A percentile compares a stretch with the other conserved stretches of the same genome.
phyloP scores from a whole-genome alignment of 2,329 filamentous ascomycete genomes.

The Ophiostoma fasciatum region DNA sequence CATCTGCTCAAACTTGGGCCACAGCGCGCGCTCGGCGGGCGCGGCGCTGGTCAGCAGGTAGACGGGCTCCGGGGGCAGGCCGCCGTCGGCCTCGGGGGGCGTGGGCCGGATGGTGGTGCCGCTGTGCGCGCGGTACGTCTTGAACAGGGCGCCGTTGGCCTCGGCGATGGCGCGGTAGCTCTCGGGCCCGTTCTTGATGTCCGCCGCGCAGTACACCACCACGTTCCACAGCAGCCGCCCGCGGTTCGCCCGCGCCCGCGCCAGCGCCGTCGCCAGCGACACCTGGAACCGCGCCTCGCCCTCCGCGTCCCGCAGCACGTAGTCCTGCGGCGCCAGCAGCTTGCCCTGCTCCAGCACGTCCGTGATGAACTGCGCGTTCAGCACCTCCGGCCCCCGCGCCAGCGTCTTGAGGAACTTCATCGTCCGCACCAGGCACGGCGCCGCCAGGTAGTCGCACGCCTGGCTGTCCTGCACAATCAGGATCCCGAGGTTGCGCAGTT shows the following conservation, averaged over 20 bases:
- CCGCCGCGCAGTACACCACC: constrained; percentile 71
- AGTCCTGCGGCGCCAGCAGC: constrained; percentile 49
- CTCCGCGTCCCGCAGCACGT: constrained; percentile 53
- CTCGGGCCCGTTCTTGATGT: constrained; percentile 65
- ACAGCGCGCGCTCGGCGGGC: constrained; percentile 55
- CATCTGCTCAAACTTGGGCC: constrained; percentile 68
- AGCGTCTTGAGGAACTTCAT: constrained; percentile 86
- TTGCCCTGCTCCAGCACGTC: constrained; percentile 55
- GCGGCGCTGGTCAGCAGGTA: constrained; percentile 65
- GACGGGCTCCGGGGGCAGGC: constrained; percentile 51
- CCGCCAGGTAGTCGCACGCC: constrained; percentile 72
- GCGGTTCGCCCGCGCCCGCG: constrained; percentile 59
- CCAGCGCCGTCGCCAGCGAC: constrained; percentile 50
- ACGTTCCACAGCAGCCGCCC: constrained; percentile 61
- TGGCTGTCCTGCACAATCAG: constrained; percentile 61
- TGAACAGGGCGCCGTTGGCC: constrained; percentile 76
- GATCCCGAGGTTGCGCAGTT: constrained; percentile 72
- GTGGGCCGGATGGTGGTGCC: constrained; percentile 52
- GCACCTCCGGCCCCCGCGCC: constrained; percentile 62
- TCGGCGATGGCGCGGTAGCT: constrained; percentile 77
- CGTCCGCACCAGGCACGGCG: constrained; percentile 74
- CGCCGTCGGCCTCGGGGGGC: constrained; percentile 44
- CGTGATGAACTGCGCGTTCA: constrained; percentile 68
- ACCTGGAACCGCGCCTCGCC: constrained; percentile 60
- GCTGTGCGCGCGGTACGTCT: constrained; percentile 59